Evolutionary conservation across 129 eudicot species (phyloP), one percentile per base, ranked within the genome.

Genomic region (Ambrosia trifida): DNA sequence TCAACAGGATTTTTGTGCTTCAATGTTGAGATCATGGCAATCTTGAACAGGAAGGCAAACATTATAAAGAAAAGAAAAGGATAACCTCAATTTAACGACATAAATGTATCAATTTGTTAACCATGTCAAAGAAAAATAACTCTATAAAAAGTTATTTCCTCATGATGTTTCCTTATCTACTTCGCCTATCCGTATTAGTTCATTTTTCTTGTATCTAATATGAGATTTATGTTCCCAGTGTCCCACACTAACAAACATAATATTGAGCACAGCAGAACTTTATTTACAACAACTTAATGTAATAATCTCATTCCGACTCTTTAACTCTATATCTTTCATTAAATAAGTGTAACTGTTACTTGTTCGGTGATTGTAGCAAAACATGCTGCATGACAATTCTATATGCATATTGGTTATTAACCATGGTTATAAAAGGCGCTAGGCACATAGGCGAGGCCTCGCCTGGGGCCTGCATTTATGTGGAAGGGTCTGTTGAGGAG

Each of bases 181-280:
- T 44, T 65, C 50, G 63, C 63, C 52, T 69, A 41, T 58, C 19
- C 44, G 41, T 58, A 43, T 72, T 43, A 20, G 41, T 28, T 72
- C 35, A 49, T 51, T n/a, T 31, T 33, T 61, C 54, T 36, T 74
- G 78, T 49, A 63, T 46, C 63, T 50, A n/a, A 17, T 13, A 24
- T 20, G 64, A 49, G 64, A 63, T 9, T 36, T 74, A 63, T 50
- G 51, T 63, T 62, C 43, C n/a, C n/a, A n/a, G n/a, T n/a, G n/a
- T n/a, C n/a, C 49, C 52, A 49, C 43, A 50, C 1, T 33, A 20
- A 54, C 49, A 57, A 40, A 53, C 38, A 68, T 47, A 68, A 47
- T 0, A 12, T 47, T n/a, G 16, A 40, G 44, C 44, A 40, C 9
- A 40, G 44, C 44, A 40, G 44, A 40, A 40, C 11, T 40, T 40